These are phyloP conservation scores for Agapanthus africanus DNA, from an alignment of 106 monocot genomes.

Conservation along the genomic window DNA sequence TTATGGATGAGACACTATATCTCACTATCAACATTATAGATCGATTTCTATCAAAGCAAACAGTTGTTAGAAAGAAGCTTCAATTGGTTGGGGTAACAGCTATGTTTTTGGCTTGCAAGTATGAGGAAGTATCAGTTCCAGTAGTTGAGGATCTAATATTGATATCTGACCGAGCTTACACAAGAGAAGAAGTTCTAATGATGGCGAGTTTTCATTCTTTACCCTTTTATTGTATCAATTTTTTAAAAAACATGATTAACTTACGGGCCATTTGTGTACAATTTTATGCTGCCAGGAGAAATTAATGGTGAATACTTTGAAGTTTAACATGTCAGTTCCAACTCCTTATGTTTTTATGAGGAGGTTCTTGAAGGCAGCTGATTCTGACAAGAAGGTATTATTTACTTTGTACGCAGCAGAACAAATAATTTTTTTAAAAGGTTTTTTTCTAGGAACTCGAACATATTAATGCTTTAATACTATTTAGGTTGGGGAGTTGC, in stretches of 20 bases:
- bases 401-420: not conserved
- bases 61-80: slow-evolving; percentile 77
- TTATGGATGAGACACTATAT: slow-evolving; percentile 89
- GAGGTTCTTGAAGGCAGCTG: slow-evolving; percentile 83
- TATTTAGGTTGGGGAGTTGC: not conserved
- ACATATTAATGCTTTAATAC: too few species aligned
- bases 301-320: slow-evolving; percentile 63
- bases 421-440: not conserved
- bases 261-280: not conserved
- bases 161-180: slow-evolving; percentile 83
- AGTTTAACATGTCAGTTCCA: slow-evolving; percentile 84
- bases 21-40: slow-evolving; percentile 90
- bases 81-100: slow-evolving; percentile 94
- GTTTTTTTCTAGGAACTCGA: too few species aligned
- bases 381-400: slow-evolving; percentile 63
- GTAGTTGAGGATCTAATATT: slow-evolving; percentile 82
- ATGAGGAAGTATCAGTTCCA: slow-evolving; percentile 88
- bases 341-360: slow-evolving; percentile 91
- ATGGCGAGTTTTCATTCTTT: slow-evolving; percentile 44
- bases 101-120: slow-evolving; percentile 95
- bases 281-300: slow-evolving; percentile 50
- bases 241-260: too few species aligned
- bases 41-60: slow-evolving; percentile 60
- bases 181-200: slow-evolving; percentile 58
- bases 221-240: not conserved